These are phyloP conservation scores for Nidula niveotomentosa DNA, from an alignment of 1,284 basidiomycete genomes.

Conservation along the genomic window DNA sequence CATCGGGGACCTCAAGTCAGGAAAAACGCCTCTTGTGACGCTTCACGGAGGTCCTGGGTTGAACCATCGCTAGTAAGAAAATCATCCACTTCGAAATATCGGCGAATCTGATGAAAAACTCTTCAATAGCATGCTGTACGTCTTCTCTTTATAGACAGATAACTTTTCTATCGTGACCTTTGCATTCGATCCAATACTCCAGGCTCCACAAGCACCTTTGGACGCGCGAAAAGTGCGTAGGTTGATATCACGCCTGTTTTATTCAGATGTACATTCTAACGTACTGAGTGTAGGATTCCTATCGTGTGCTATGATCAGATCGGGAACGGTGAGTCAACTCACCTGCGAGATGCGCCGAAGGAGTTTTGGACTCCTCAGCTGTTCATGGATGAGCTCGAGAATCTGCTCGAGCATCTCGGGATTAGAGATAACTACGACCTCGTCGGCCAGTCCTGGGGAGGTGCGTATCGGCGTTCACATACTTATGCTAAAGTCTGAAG, in stretches of 20 bases:
- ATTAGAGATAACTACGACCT: slow-evolving; percentile 37
- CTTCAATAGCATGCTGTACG: too few species aligned
- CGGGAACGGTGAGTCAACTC: slow-evolving; percentile 43
- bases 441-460: slow-evolving; percentile 51
- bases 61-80: slow-evolving; percentile 20
- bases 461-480: too few species aligned
- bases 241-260: too few species aligned
- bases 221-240: too few species aligned
- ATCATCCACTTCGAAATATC: too few species aligned
- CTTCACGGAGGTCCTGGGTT: slow-evolving; percentile 30
- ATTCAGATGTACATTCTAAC: too few species aligned
- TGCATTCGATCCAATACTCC: too few species aligned
- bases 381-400: slow-evolving; percentile 50
- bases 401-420: slow-evolving; percentile 35
- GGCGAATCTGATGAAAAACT: too few species aligned
- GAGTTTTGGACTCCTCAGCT: slow-evolving; percentile 47
- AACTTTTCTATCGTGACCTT: too few species aligned
- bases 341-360: slow-evolving; percentile 32
- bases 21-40: slow-evolving; percentile 20
- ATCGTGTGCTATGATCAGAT: slow-evolving; percentile 52
- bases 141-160: too few species aligned
- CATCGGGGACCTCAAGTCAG: slow-evolving; percentile 19
- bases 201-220: too few species aligned
- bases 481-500: background rate
- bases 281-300: slow-evolving; percentile 20